phyloP scores from a whole-genome alignment of 805 yeast species.

The Myxozyma geophila region DNA sequence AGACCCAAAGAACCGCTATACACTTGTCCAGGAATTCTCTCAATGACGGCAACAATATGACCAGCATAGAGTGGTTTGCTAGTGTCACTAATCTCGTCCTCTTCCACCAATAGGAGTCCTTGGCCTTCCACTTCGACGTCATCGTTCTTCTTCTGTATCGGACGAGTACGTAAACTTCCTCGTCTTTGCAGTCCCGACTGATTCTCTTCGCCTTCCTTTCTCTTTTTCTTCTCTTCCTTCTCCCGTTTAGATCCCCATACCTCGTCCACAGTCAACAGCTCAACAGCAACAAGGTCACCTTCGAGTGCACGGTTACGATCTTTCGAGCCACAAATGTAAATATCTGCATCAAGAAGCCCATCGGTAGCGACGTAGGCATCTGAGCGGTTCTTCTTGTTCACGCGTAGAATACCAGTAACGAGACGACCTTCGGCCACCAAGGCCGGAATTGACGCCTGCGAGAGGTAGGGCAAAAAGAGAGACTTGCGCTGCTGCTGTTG shows the following conservation, averaged over 20 bases:
- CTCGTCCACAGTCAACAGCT: constrained; percentile 90
- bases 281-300: constrained; percentile 96
- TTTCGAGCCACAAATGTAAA: constrained; percentile 96
- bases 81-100: constrained; percentile 92
- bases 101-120: constrained; percentile 85
- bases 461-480: constrained; percentile 92
- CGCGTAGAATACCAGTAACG: constrained; percentile 90
- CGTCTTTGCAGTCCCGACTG: constrained; percentile 70
- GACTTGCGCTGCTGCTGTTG: constrained; percentile 54
- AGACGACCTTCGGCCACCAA: constrained; percentile 86
- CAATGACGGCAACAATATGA: constrained; percentile 96
- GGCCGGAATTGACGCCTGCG: constrained; percentile 90
- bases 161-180: constrained; percentile 92
- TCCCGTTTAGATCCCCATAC: constrained; percentile 97
- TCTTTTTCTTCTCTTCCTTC: constrained; percentile 94
- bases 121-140: constrained; percentile 99
- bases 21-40: constrained; percentile 94
- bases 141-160: constrained; percentile 95
- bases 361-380: constrained; percentile 99
- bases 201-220: constrained; percentile 57
- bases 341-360: constrained; percentile 93
- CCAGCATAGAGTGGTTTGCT: constrained; percentile 95
- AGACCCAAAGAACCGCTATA: constrained; percentile 90
- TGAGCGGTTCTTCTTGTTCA: constrained; percentile 92
- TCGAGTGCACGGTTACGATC: constrained; percentile 97